Evolutionary conservation across 208 protist species (phyloP).

Genomic region (Giardia muris): DNA sequence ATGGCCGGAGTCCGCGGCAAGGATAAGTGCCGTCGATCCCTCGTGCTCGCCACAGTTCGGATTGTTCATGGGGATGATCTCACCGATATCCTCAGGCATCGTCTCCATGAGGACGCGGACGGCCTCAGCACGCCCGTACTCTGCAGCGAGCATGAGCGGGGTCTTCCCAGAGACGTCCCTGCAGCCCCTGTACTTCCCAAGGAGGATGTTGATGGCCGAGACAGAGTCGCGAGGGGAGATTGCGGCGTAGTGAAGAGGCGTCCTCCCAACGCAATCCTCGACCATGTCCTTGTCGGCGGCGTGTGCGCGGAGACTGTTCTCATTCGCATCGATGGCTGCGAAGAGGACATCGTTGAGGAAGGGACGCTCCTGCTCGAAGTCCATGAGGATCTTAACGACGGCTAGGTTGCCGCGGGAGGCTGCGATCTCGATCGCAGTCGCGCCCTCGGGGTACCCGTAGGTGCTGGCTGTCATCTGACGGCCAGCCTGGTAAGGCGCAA

Average conservation of each 20-base stretch:
- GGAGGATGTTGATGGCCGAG: neutral
- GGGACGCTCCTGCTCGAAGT: neutral
- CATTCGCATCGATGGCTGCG: neutral
- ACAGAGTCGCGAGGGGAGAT: neutral
- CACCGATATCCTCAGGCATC: neutral
- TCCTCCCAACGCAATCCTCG: neutral
- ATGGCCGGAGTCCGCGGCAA: neutral
- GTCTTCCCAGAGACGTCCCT: neutral
- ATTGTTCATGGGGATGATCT: neutral
- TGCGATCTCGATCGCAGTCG: neutral
- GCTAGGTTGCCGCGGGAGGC: neutral
- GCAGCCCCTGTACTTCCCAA: neutral
- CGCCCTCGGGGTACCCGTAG: neutral
- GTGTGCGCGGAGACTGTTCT: neutral
- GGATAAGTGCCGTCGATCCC: neutral
- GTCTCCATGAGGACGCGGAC: neutral
- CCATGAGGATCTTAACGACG: neutral
- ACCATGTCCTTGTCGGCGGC: neutral
- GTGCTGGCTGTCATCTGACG: neutral
- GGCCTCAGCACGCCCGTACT: neutral
- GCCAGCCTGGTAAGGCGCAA: neutral
- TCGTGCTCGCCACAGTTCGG: neutral
- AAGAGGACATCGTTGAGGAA: neutral
- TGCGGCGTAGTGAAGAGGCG: neutral
- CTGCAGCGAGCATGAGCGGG: neutral